A percentile compares a stretch with the other conserved stretches of the same genome.
These are phyloP conservation scores for Lentinus polychrous DNA, from an alignment of 1,284 basidiomycete genomes.

Conservation along the genomic window DNA sequence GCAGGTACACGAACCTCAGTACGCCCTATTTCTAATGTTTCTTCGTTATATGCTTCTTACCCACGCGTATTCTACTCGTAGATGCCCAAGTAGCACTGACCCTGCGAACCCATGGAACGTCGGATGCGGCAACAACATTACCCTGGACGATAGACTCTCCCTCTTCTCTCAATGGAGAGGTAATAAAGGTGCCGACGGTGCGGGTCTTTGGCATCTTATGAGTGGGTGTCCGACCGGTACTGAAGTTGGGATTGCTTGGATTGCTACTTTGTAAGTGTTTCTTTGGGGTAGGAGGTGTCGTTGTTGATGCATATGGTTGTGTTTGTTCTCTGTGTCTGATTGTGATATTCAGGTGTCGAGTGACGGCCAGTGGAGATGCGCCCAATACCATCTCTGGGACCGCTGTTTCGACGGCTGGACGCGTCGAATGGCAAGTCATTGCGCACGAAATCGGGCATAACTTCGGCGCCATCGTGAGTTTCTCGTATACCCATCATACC, in stretches of 20 bases:
- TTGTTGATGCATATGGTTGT: too few relatives aligned
- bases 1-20: constrained; percentile 54
- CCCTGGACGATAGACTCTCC: constrained; percentile 68
- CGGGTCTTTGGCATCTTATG: constrained; percentile 88
- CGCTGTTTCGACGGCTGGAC: constrained; percentile 73
- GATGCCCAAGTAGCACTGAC: constrained; percentile 48
- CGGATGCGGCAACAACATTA: constrained; percentile 40
- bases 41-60: too few relatives aligned
- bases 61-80: constrained; percentile 16
- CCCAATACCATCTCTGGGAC: constrained; percentile 70
- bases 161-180: constrained; percentile 84
- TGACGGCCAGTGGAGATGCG: constrained; percentile 38
- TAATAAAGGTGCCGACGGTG: constrained; percentile 58
- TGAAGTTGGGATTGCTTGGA: constrained; percentile 90
- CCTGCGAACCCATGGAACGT: constrained; percentile 50
- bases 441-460: constrained; percentile 90
- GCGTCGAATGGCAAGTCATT: constrained; percentile 76
- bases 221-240: constrained; percentile 79
- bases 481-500: background rate
- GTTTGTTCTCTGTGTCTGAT: too few relatives aligned
- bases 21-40: constrained; percentile 17
- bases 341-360: too few relatives aligned
- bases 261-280: constrained; percentile 57
- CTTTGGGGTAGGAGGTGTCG: constrained; percentile 4
- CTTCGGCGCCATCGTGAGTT: constrained; percentile 83